phyloP scores from a whole-genome alignment of 2,329 filamentous ascomycete genomes.

The Didymella pomorum region DNA sequence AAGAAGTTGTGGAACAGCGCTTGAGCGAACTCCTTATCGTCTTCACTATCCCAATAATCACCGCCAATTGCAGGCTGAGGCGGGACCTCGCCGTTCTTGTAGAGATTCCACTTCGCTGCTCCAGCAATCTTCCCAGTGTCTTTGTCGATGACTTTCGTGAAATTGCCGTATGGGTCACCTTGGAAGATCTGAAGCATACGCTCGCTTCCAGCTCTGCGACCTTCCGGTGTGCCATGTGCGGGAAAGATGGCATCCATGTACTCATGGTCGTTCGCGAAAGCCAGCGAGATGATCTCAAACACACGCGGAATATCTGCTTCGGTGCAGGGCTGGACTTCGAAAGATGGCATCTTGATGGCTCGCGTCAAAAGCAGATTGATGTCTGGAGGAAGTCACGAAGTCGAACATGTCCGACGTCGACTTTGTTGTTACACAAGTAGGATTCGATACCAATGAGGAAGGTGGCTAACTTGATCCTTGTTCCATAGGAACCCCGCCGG shows the following conservation, averaged over 20 bases:
- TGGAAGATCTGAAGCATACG: constrained; percentile 16
- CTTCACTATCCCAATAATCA: constrained; percentile 19
- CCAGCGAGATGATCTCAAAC: constrained; percentile 24
- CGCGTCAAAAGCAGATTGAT: background rate
- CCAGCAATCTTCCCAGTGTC: constrained; percentile 11
- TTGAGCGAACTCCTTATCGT: constrained; percentile 21
- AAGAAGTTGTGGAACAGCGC: constrained; percentile 17
- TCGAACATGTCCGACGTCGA: background rate
- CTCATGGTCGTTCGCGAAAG: constrained; percentile 24
- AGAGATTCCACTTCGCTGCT: constrained; percentile 25
- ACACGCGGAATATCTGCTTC: constrained; percentile 23
- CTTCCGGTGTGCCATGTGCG: constrained; percentile 9
- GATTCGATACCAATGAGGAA: background rate
- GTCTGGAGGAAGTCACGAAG: background rate
- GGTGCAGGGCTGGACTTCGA: constrained; percentile 18
- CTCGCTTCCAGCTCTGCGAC: constrained; percentile 12
- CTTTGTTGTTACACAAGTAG: background rate
- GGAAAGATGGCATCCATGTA: constrained; percentile 22
- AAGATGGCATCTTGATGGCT: constrained; percentile 3
- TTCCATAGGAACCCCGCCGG: background rate
- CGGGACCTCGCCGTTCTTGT: constrained; percentile 12
- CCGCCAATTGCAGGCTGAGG: constrained; percentile 15
- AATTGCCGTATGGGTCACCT: constrained; percentile 8
- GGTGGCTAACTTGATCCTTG: background rate
- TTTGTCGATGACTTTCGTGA: constrained; percentile 19